Conservation (phyloP, 176 grass and related monocot species). For the Juncus inflexus region DNA sequence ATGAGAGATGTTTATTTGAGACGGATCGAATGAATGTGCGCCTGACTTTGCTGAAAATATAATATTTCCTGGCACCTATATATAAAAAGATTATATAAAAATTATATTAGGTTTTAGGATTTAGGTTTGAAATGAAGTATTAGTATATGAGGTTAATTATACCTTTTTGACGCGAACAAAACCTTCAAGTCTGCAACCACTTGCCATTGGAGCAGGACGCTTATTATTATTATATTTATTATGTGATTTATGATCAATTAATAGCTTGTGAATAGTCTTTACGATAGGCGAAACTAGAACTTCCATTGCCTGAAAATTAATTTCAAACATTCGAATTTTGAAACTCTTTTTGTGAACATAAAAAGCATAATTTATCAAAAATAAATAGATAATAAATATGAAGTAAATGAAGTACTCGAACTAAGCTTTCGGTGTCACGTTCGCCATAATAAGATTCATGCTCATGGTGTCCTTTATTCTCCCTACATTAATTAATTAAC, state of each 20-base stretch:
- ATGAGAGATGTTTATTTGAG: conserved; percentile 98
- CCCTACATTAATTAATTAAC: conserved; percentile 41
- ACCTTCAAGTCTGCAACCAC: conserved; percentile 94
- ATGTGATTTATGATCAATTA: conserved; percentile 64
- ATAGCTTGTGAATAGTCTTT: conserved; percentile 53
- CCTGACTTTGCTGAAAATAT: conserved; percentile 85
- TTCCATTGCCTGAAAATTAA: conserved; percentile 73
- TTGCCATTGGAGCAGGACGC: conserved; percentile 75
- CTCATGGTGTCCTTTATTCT: conserved; percentile 89
- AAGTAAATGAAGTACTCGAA: conserved; percentile 60
- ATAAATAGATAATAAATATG: neutral
- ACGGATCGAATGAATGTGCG: conserved; percentile 95
- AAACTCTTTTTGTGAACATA: neutral
- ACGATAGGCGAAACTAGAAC: conserved; percentile 65
- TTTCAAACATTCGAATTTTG: neutral
- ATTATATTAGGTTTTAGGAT: too few relatives aligned
- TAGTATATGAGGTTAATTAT: neutral
- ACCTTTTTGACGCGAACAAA: conserved; percentile 97
- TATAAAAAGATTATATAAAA: too few relatives aligned
- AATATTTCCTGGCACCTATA: conserved; percentile 87
- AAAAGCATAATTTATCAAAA: too few relatives aligned
- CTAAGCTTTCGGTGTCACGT: conserved; percentile 95
- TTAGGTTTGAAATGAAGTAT: conserved; percentile 1
- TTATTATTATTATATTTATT: conserved; percentile 61
- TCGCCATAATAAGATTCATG: conserved; percentile 99